Base-by-base conservation (phyloP, 495 filamentous ascomycete genomes). In the Podospora fimiseda region DNA sequence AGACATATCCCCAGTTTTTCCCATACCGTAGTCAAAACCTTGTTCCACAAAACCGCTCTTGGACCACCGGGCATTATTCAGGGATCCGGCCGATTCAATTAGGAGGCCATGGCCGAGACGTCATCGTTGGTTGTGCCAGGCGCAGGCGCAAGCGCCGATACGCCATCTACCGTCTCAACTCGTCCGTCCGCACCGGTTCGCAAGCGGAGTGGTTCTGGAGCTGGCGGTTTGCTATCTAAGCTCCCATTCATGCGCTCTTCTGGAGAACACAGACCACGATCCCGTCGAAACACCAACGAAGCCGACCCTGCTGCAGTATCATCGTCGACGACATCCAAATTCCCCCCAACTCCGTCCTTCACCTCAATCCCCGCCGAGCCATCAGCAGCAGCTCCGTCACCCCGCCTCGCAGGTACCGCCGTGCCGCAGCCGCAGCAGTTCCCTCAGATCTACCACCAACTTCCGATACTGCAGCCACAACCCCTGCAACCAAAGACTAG, bases 401-500 rank as follows among this genome's bases (percentile, higher is more conserved):
- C 38, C 19, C 40, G 50, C 48, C 43, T 39, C 49, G 62, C 70
- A 49, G 64, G 68, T 53, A 61, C 60, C 30, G 58, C 62, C 55
- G 60, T 60, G 55, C 57, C 67, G 18, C 66, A 63, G 40, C 67
- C 67, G 39, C 70, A 72, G 53, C 71, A 67, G 60, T 70, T 80
- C 18, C 52, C 58, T 19, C 65, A 58, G 27, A 33, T 11, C 27
- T 11, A 33, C 27, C 27, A 33, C 27, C 27, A 33, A 33, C 11
- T 11, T 11, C 27, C 27, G 74, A 81, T 52, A 77, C 81, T 74
- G 72, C 77, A 19, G 69, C 22, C 18, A 1, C 50, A 51, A 21
- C 5, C 24, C 13, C 80, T 85, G 55, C 82, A 87, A 53, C 78
- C 81, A 43, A 86, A 86, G 61, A 86, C 84, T 8, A 79, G 90